Base-by-base conservation (phyloP, 345 rosid genomes). In the Boechera retrofracta region DNA sequence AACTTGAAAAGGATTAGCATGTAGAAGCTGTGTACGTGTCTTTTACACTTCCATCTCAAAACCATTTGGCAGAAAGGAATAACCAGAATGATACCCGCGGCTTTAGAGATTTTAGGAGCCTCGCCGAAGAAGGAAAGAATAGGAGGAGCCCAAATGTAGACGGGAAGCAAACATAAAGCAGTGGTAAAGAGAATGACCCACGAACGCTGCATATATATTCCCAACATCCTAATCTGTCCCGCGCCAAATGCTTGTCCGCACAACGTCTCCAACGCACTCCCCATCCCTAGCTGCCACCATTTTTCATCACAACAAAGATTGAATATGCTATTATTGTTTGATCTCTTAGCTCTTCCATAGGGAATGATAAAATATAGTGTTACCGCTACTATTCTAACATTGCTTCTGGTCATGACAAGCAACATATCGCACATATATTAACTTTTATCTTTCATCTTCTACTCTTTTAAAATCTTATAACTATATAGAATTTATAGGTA, bases 221-320 rank as follows among this genome's bases (percentile, higher is more conserved):
- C 98, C 62, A 92, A 72, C 98, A 94, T 89, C 79, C 91, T 81
- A 13, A 78, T 26, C 82, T 83, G 68, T 44, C 97, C 98, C 0
- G 98, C 98, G 31, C 98, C 98, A 53, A 66, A 89, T 13, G 98
- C 98, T 86, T 94, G 98, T 53, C 98, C 98, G 16, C 98, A 92
- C 54, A 92, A 76, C 2, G 98, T 89, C 83, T 92, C 98, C 79
- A 92, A 64, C 11, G 97, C 98, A 80, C 98, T 92, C 32, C 98
- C 98, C 98, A 90, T 90, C 31, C 98, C 98, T 78, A 94, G 60
- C 98, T 94, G 85, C 82, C 41, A 55, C 45, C 54, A 16, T 38
- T 58, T 57, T 18, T 12, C 33, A 77, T 54, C 32, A 35, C 31
- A 38, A 68, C 35, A 21, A 51, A 13, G 15, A 10, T 76, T 57